A percentile compares a stretch with the other conserved stretches of the same genome.
Evolutionary conservation across 2,329 filamentous ascomycete genomes (phyloP).

Genomic region (Paracoccidioides brasiliensis): DNA sequence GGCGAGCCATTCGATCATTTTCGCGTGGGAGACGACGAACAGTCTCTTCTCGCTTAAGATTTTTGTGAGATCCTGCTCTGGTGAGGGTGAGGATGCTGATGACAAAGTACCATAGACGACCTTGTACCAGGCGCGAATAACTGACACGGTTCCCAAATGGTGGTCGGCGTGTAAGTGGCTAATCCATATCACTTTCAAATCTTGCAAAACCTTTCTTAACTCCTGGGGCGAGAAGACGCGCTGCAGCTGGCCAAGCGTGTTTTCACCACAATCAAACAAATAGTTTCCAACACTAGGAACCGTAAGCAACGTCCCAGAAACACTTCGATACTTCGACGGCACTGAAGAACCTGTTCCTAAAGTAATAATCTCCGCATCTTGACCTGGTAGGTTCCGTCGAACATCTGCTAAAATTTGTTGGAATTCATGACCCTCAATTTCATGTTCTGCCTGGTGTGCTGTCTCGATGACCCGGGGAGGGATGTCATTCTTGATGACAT

Average conservation of each 20-base stretch:
- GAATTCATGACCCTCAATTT: constrained; percentile 20
- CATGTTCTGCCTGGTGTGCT: constrained; percentile 7
- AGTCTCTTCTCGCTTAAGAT: constrained; percentile 36
- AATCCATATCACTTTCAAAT: constrained; percentile 77
- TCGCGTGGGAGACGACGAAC: constrained; percentile 53
- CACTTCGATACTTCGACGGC: constrained; percentile 90
- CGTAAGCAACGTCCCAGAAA: constrained; percentile 73
- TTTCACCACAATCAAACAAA: constrained; percentile 83
- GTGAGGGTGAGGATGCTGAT: constrained; percentile 25
- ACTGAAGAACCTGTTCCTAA: constrained; percentile 83
- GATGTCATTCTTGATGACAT: not conserved
- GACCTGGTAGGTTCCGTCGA: constrained; percentile 54
- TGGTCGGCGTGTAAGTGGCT: constrained; percentile 95
- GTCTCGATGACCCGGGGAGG: not conserved
- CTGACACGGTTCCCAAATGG: constrained; percentile 67
- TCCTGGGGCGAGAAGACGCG: constrained; percentile 56
- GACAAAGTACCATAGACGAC: constrained; percentile 36
- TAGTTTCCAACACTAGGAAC: constrained; percentile 81
- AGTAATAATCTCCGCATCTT: constrained; percentile 69
- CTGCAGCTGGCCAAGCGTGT: constrained; percentile 74
- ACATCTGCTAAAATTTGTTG: constrained; percentile 28
- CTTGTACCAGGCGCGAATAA: constrained; percentile 71
- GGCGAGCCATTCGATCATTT: constrained; percentile 62
- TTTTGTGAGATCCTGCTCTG: constrained; percentile 24
- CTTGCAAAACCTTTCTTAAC: constrained; percentile 56